Conservation (phyloP, 1,139 yeast genomes). For the Debaryomycetaceae sp. region DNA sequence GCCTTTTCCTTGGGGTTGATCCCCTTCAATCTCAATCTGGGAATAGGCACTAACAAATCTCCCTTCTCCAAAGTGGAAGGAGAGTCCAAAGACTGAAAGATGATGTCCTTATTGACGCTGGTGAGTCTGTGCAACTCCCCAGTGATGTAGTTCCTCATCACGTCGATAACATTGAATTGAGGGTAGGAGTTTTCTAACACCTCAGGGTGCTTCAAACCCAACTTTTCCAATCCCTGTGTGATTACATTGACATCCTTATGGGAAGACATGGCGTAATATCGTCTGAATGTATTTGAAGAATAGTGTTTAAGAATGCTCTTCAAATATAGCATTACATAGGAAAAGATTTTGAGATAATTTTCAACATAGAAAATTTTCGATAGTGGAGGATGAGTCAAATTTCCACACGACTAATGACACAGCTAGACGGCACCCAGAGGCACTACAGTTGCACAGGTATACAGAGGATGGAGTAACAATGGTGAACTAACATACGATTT, state of each 20-base stretch:
- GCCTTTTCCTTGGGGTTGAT: conserved; percentile 83
- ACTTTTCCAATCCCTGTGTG: conserved; percentile 30
- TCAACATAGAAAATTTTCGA: neutral
- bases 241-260: conserved; percentile 23
- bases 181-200: conserved; percentile 51
- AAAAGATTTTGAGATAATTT: neutral
- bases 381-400: conserved; percentile 1
- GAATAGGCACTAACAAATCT: conserved; percentile 88
- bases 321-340: conserved; percentile 9
- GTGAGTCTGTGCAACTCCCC: conserved; percentile 71
- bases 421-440: neutral
- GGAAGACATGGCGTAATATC: conserved; percentile 5
- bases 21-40: conserved; percentile 88
- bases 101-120: conserved; percentile 63
- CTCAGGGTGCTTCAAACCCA: conserved; percentile 35
- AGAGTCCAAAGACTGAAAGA: conserved; percentile 86
- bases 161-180: conserved; percentile 70
- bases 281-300: conserved; percentile 2
- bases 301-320: conserved; percentile 12
- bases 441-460: neutral
- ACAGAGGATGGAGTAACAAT: no score
- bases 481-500: no score
- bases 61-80: conserved; percentile 87
- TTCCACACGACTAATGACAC: neutral
- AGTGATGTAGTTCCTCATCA: conserved; percentile 85